Conservation (phyloP, 306 rosid genomes). For the Inga laurina region DNA sequence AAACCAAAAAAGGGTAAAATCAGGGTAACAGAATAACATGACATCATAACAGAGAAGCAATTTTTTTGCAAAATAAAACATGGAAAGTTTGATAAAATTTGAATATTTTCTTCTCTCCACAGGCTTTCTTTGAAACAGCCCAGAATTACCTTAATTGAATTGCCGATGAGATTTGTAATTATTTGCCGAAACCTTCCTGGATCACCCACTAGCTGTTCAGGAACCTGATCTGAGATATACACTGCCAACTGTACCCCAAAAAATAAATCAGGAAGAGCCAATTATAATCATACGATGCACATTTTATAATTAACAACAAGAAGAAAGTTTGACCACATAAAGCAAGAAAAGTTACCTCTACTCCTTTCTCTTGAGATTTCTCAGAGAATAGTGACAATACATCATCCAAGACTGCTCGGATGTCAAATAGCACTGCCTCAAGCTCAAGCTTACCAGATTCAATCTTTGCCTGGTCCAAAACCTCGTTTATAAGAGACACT, state of each 20-base stretch:
- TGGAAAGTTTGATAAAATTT: conserved; percentile 7
- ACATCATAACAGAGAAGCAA: background rate
- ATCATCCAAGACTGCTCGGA: conserved; percentile 81
- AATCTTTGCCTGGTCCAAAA: conserved; percentile 96
- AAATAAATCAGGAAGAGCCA: conserved; percentile 36
- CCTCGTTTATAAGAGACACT: conserved; percentile 90
- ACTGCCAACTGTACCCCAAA: conserved; percentile 64
- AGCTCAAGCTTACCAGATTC: conserved; percentile 97
- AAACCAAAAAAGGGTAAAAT: background rate
- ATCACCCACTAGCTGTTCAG: conserved; percentile 77
- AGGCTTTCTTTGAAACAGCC: background rate
- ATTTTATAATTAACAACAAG: background rate
- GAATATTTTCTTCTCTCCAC: background rate
- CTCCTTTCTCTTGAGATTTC: conserved; percentile 92
- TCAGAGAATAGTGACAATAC: conserved; percentile 88
- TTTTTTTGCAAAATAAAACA: background rate
- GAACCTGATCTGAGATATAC: conserved; percentile 72
- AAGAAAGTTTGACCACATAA: conserved; percentile 1
- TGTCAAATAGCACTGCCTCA: conserved; percentile 80
- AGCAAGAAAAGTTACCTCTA: conserved; percentile 67
- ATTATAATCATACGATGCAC: background rate
- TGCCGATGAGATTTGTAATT: conserved; percentile 81
- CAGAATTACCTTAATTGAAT: conserved; percentile 70
- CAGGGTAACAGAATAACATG: background rate
- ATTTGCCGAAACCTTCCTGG: conserved; percentile 89